Evolutionary conservation across 257 asterid species (phyloP).

Genomic region (Lycium barbarum): DNA sequence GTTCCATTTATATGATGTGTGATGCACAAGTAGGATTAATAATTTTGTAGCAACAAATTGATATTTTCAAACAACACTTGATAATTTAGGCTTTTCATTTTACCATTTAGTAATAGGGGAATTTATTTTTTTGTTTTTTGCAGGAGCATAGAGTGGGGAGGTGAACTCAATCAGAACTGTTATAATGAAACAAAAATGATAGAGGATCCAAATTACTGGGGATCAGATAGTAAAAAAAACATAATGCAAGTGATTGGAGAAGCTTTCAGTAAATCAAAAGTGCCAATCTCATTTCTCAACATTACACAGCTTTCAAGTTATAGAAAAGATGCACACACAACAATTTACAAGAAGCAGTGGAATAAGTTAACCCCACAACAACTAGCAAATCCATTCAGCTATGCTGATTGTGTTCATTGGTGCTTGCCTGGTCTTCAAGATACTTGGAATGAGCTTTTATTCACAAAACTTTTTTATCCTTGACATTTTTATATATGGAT

Average conservation of each 20-base stretch:
- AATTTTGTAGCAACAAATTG: too few relatives aligned
- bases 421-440: constrained; percentile 58
- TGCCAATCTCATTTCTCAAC: constrained; percentile 67
- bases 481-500: neutral
- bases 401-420: constrained; percentile 91
- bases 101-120: too few relatives aligned
- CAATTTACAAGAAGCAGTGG: constrained; percentile 66
- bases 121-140: too few relatives aligned
- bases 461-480: constrained; percentile 5
- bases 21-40: too few relatives aligned
- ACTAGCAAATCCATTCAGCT: constrained; percentile 54
- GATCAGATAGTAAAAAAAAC: constrained; percentile 17
- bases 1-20: too few relatives aligned
- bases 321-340: constrained; percentile 75
- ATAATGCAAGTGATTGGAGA: constrained; percentile 7
- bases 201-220: constrained; percentile 3
- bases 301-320: constrained; percentile 65
- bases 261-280: constrained; percentile 43
- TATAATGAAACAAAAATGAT: constrained; percentile 21
- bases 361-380: constrained; percentile 51
- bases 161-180: constrained; percentile 15
- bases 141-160: constrained; percentile 31
- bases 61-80: neutral
- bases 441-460: constrained; percentile 30
- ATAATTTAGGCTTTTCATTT: too few relatives aligned